These are phyloP conservation scores for Rhodotorula mucilaginosa DNA, from an alignment of 1,284 basidiomycete species.

Conservation along the genomic window DNA sequence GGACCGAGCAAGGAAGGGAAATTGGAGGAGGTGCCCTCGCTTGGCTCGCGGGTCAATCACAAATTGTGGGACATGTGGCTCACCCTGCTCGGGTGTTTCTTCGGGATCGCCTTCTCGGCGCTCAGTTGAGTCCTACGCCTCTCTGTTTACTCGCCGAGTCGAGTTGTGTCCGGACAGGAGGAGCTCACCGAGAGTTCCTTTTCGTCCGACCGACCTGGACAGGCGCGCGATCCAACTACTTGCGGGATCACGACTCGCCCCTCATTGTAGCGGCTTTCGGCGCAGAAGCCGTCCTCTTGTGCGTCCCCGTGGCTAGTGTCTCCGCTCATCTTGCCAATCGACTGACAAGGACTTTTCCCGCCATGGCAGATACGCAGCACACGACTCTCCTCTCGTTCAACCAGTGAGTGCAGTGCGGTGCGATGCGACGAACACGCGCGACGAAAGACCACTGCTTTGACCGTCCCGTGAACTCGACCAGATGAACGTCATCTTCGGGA, in stretches of 20 bases:
- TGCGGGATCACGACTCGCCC: conserved; percentile 17
- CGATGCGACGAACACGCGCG: no score
- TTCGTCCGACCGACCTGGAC: not conserved
- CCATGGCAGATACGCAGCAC: conserved; percentile 36
- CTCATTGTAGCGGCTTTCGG: conserved; percentile 42
- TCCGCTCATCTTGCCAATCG: not conserved
- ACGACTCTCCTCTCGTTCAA: conserved; percentile 40
- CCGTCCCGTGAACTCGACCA: not conserved
- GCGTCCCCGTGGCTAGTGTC: not conserved
- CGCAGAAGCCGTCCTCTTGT: conserved; percentile 44
- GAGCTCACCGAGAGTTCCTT: no score
- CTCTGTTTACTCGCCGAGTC: not conserved
- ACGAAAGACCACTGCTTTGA: not conserved
- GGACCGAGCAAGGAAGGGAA: not conserved
- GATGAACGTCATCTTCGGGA: conserved; percentile 43
- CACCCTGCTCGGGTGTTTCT: conserved; percentile 20
- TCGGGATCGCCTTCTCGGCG: conserved; percentile 12
- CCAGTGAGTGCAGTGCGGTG: conserved; percentile 16
- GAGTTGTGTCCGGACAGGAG: no score
- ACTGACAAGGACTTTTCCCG: no score
- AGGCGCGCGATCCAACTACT: conserved; percentile 19
- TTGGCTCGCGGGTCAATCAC: not conserved
- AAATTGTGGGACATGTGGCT: conserved; percentile 18
- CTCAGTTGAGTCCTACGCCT: conserved; percentile 11
- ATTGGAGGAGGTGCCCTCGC: not conserved